Evolutionary conservation across 371 early-diverging fungal genomes (phyloP), one percentile per base, ranked within the genome.

Genomic region (Amoeboaphelidium protococcarum): DNA sequence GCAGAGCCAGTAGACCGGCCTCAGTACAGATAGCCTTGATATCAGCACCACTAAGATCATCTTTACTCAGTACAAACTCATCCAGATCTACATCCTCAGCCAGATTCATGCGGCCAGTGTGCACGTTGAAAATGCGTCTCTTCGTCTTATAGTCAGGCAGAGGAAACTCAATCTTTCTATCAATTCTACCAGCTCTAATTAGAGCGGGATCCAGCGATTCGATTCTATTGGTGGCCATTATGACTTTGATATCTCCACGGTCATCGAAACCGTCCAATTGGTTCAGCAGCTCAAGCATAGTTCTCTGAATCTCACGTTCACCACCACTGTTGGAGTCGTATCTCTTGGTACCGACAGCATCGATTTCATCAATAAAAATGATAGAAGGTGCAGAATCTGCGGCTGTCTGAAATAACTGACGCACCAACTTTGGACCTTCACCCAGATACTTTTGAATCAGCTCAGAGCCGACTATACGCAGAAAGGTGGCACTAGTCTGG

Each of bases 301-400:
- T 99, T 52, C 99, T 76, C 62, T 99, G 99, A 50, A 98, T 92
- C 68, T 99, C 99, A 47, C 87, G 75, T 58, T 90, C 90, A 54
- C 96, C 99, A 26, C 92, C 92, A 1, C 91, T 92, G 40, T 82
- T 86, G 3, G 92, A 85, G 45, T 97, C 92, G 60, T 95, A 95
- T 65, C 82, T 68, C 50, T 42, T 42, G 4, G 42, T 42, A 22
- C 20, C 42, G 12, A 20, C 25, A 22, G 41, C 25, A 66, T 99
- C 99, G 52, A 99, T 98, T 71, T 99, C 99, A 64, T 99, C 99
- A 62, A 99, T 99, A 63, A 99, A 99, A 23, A 99, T 94, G 64
- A 99, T 99, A 12, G 91, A 80, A 6, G 99, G 99, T 16, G 99
- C 91, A 59, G 98, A 80, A 56, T 92, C 88, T 58, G 98, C 92